A percentile compares a stretch with the other conserved stretches of the same genome.
phyloP scores from a whole-genome alignment of 1,284 basidiomycete species.

The Tetrapyrgos nigripes region DNA sequence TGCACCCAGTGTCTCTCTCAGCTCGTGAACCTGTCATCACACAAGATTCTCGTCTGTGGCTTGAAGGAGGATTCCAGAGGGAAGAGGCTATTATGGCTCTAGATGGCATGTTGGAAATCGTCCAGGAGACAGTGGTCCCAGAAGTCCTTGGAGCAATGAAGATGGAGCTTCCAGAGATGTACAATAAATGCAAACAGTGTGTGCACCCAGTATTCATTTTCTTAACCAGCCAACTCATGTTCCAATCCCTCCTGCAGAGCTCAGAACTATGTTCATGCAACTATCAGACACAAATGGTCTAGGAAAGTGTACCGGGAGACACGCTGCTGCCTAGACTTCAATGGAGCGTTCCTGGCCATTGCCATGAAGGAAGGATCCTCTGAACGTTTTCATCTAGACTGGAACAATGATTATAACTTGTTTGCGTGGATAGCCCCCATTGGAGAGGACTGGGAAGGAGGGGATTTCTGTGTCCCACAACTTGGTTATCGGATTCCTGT shows the following conservation, averaged over 20 bases:
- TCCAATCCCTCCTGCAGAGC: not conserved
- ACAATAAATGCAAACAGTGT: not conserved
- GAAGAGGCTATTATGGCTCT: not conserved
- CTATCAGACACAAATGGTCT: not conserved
- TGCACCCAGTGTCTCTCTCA: no score
- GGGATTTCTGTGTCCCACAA: conserved; percentile 25
- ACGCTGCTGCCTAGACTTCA: conserved; percentile 19
- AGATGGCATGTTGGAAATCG: not conserved
- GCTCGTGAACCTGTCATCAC: no score
- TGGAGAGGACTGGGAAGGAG: conserved; percentile 23
- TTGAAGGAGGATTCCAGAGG: not conserved
- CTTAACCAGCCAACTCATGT: not conserved
- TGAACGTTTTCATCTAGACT: conserved; percentile 26
- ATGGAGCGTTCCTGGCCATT: conserved; percentile 25
- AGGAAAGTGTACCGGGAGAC: not conserved
- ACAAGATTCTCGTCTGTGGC: no score
- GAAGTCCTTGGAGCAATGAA: not conserved
- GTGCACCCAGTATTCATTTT: not conserved
- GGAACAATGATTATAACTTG: conserved; percentile 19
- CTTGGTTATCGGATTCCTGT: conserved; percentile 23
- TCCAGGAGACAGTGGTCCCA: not conserved
- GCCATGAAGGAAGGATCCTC: conserved; percentile 29
- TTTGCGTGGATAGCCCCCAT: conserved; percentile 24
- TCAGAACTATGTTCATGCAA: not conserved
- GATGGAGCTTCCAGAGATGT: not conserved